These are phyloP conservation scores for Naegleria gruberi DNA, from an alignment of 208 protist genomes.

Conservation along the genomic window DNA sequence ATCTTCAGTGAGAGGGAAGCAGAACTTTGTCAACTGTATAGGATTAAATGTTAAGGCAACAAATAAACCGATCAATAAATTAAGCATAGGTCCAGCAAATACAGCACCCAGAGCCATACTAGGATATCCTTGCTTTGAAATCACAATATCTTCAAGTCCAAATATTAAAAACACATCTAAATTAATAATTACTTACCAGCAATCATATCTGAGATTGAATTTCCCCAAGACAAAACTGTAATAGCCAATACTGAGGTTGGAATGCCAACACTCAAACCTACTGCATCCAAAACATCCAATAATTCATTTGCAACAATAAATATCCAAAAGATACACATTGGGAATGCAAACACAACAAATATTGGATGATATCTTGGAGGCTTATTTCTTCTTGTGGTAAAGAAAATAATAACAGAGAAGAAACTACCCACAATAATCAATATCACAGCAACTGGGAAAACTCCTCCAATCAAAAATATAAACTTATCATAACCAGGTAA, in stretches of 20 bases:
- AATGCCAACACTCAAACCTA: conserved; percentile 19
- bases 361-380: not conserved
- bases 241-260: conserved; percentile 18
- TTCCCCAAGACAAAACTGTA: conserved; percentile 35
- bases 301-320: conserved; percentile 22
- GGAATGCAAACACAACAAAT: not conserved
- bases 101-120: conserved; percentile 16
- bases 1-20: not conserved
- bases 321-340: conserved; percentile 25
- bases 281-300: not conserved
- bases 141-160: not conserved
- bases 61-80: conserved; percentile 11
- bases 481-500: not conserved
- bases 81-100: not conserved
- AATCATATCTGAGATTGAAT: conserved; percentile 34
- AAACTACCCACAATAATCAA: not conserved
- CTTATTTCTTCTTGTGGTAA: not conserved
- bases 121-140: not conserved
- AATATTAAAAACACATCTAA: no score
- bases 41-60: not conserved
- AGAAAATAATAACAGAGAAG: not conserved
- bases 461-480: not conserved
- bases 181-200: not conserved
- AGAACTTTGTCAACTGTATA: not conserved
- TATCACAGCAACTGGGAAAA: not conserved